phyloP scores from a whole-genome alignment of 371 early-diverging fungal species.

The Lichtheimia corymbifera region DNA sequence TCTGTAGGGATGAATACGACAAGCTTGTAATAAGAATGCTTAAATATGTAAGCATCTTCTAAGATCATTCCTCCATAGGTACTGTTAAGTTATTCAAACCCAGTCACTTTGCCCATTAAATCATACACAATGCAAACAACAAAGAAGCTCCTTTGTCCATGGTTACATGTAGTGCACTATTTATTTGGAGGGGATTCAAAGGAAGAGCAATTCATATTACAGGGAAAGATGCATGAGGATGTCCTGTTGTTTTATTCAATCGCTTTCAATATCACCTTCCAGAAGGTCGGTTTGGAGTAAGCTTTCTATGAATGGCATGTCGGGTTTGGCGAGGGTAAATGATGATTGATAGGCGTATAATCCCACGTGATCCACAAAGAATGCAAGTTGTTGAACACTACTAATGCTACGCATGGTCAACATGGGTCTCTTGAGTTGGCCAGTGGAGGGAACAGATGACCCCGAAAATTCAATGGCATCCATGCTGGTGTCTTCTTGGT shows the following conservation, averaged over 20 bases:
- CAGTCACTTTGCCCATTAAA: no score
- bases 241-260: background rate
- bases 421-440: slow-evolving; percentile 69
- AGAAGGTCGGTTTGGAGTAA: slow-evolving; percentile 74
- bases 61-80: no score
- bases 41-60: no score
- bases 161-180: no score
- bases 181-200: no score
- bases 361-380: slow-evolving; percentile 75
- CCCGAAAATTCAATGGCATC: background rate
- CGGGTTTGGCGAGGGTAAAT: slow-evolving; percentile 70
- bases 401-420: slow-evolving; percentile 68
- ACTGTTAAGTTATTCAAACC: no score
- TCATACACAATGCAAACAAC: no score
- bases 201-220: no score
- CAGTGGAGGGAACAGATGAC: slow-evolving; percentile 30
- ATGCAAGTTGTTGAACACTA: slow-evolving; percentile 70
- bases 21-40: no score
- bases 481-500: slow-evolving; percentile 1
- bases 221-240: no score
- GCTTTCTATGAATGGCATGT: slow-evolving; percentile 73
- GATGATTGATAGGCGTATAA: slow-evolving; percentile 75
- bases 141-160: no score
- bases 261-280: slow-evolving; percentile 47
- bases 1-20: no score